Evolutionary conservation across 2,329 filamentous ascomycete genomes (phyloP).

Genomic region (Botrytis porri): DNA sequence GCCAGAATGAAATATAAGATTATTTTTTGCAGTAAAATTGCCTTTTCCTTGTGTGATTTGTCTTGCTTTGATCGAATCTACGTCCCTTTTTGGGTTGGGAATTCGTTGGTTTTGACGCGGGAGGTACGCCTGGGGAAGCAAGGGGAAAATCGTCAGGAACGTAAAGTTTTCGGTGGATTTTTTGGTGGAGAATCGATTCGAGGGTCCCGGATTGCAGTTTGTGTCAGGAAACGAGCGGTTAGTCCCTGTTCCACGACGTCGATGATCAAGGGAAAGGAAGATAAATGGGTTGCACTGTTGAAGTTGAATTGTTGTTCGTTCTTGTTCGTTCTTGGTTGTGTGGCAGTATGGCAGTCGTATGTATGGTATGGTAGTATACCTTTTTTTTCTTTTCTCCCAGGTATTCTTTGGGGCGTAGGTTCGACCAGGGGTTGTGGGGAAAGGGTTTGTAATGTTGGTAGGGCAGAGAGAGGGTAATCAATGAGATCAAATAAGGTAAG

Average conservation of each 20-base stretch:
- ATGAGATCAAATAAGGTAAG: not conserved
- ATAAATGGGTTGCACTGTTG: slow-evolving; percentile 11
- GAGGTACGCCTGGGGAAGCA: slow-evolving; percentile 31
- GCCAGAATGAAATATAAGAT: slow-evolving; percentile 22
- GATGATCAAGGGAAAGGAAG: slow-evolving; percentile 20
- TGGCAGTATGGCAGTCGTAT: not conserved
- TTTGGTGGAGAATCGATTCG: slow-evolving; percentile 19
- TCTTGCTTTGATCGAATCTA: slow-evolving; percentile 28
- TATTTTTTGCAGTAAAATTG: slow-evolving; percentile 26
- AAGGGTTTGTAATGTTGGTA: slow-evolving; percentile 8
- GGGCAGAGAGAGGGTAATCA: slow-evolving; percentile 1
- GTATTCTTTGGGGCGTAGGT: slow-evolving; percentile 7
- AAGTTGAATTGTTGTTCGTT: slow-evolving; percentile 10
- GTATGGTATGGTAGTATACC: slow-evolving; percentile 3
- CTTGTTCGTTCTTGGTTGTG: not conserved
- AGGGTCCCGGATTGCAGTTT: slow-evolving; percentile 20
- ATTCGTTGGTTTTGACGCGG: slow-evolving; percentile 21
- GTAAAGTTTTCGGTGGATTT: slow-evolving; percentile 23
- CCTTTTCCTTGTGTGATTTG: slow-evolving; percentile 23
- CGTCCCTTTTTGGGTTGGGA: slow-evolving; percentile 25
- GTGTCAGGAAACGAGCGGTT: slow-evolving; percentile 20
- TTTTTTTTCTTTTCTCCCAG: not conserved
- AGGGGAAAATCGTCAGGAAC: slow-evolving; percentile 32
- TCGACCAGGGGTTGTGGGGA: slow-evolving; percentile 9
- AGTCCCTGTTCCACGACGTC: slow-evolving; percentile 20